A percentile compares a stretch with the other conserved stretches of the same genome.
These are phyloP conservation scores for Debaryomycetaceae sp. DNA, from an alignment of 1,139 yeast species.

Conservation along the genomic window DNA sequence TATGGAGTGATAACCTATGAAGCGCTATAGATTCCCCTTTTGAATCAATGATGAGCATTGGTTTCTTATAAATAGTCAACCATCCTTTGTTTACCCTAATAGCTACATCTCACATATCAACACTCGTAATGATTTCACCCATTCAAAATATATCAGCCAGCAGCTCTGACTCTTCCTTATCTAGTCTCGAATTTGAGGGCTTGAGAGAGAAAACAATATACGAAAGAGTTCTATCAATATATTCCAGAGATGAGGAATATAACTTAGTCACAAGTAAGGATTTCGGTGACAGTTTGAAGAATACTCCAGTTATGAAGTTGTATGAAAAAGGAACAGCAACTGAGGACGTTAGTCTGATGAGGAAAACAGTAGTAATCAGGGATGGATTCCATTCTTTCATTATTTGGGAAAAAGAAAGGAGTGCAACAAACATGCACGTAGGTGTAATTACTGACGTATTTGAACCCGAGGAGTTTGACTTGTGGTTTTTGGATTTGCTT, in stretches of 20 bases:
- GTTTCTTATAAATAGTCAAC: not conserved
- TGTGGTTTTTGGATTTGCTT: slow-evolving; percentile 32
- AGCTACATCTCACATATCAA: not conserved
- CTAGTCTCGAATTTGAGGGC: not conserved
- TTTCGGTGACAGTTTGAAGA: not conserved
- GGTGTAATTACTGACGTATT: slow-evolving; percentile 29
- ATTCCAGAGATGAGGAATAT: slow-evolving; percentile 19
- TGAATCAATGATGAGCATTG: not conserved
- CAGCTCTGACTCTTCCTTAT: not conserved
- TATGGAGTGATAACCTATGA: too few species aligned
- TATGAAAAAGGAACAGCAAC: not conserved
- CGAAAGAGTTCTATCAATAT: slow-evolving; percentile 29
- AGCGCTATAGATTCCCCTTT: not conserved
- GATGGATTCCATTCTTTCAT: slow-evolving; percentile 5
- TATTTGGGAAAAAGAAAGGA: slow-evolving; percentile 17
- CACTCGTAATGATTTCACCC: not conserved
- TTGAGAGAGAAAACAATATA: slow-evolving; percentile 21
- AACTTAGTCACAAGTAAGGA: not conserved
- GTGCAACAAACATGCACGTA: slow-evolving; percentile 11
- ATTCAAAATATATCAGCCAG: not conserved
- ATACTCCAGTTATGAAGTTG: not conserved
- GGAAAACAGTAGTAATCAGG: not conserved
- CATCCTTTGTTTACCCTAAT: not conserved
- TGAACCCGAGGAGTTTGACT: slow-evolving; percentile 22
- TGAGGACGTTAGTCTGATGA: not conserved